Conservation (phyloP, 768 basidiomycete genomes). For the Mycena leptocephala region DNA sequence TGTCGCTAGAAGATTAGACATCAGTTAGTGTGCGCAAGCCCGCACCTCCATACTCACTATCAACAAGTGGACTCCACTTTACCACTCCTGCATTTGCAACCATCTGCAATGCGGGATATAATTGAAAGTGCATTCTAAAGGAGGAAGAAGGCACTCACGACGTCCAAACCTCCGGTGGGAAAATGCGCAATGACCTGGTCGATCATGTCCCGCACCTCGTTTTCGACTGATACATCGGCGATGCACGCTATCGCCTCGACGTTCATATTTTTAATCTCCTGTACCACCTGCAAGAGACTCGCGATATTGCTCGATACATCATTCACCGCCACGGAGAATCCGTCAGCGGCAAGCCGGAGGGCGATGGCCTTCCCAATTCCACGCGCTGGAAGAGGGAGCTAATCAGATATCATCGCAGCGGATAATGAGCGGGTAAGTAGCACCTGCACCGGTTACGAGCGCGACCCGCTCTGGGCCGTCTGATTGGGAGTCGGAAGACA, state of each 20-base stretch:
- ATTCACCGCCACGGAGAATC: slow-evolving; percentile 56
- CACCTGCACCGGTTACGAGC: slow-evolving; percentile 30
- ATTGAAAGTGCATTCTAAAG: background rate
- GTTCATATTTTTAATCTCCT: slow-evolving; percentile 35
- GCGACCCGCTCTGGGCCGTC: slow-evolving; percentile 6
- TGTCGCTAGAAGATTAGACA: background rate
- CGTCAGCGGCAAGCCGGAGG: slow-evolving; percentile 56
- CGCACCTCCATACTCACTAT: slow-evolving; percentile 21
- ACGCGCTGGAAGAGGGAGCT: slow-evolving; percentile 35
- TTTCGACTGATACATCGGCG: slow-evolving; percentile 42
- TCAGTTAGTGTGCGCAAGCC: background rate
- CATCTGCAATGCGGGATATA: slow-evolving; percentile 30
- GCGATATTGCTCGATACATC: slow-evolving; percentile 41
- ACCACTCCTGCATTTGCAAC: slow-evolving; percentile 45
- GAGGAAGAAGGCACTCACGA: slow-evolving; percentile 24
- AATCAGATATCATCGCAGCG: background rate
- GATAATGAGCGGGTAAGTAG: background rate
- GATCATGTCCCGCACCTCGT: slow-evolving; percentile 44
- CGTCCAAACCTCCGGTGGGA: slow-evolving; percentile 34
- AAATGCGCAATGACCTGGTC: slow-evolving; percentile 29
- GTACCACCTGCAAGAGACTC: slow-evolving; percentile 32
- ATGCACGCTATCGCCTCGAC: slow-evolving; percentile 26
- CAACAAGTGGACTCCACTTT: slow-evolving; percentile 7
- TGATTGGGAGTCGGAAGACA: background rate
- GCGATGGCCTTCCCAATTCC: slow-evolving; percentile 62